Evolutionary conservation across 1,284 basidiomycete genomes (phyloP), one percentile per base, ranked within the genome.

Genomic region (Papiliotrema fonsecae): DNA sequence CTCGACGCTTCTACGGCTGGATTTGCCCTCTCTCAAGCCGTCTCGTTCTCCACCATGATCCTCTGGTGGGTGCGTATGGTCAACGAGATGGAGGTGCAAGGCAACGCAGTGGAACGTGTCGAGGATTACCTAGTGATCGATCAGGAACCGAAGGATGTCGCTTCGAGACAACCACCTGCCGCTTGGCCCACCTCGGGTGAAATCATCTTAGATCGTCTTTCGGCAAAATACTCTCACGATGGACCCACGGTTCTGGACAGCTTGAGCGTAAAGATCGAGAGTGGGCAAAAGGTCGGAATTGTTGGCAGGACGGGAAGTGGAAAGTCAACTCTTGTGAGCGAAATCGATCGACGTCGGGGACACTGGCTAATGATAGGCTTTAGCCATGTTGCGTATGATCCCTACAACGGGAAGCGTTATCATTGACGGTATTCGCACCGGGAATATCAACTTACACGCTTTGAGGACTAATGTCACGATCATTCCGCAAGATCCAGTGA

Each of bases 141-240:
- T 47, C 84, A 87, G 63, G 87, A 88, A 63, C 79, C 80, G 1
- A 74, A 76, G 47, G 61, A 78, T 1, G 77, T 76, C 0, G 64
- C 73, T 22, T 62, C 67, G 13, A 81, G 81, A 6, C 72, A 77
- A 37, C 86, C 86, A 26, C 84, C 87, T 3, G 86, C 86, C 0
- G 81, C 84, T 52, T 88, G 87, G 86, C 87, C 87, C 0, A 78
- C 83, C 0, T 84, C 81, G 34, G 87, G 87, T 4, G 76, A 81
- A 31, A 73, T 88, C 27, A 68, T 74, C 4, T 82, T 87, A 0
- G 80, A 87, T 54, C 77, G 67, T 26, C 60, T 76, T 1, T 67
- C 61, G 7, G 75, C 75, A 19, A 63, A 65, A 47, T 76, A 75
- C 52, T 57, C 66, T 1, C 46, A 58, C 16, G 72, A 74, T 38